Base-by-base conservation (phyloP, 768 basidiomycete species). In the Cystofilobasidium bisporidii region DNA sequence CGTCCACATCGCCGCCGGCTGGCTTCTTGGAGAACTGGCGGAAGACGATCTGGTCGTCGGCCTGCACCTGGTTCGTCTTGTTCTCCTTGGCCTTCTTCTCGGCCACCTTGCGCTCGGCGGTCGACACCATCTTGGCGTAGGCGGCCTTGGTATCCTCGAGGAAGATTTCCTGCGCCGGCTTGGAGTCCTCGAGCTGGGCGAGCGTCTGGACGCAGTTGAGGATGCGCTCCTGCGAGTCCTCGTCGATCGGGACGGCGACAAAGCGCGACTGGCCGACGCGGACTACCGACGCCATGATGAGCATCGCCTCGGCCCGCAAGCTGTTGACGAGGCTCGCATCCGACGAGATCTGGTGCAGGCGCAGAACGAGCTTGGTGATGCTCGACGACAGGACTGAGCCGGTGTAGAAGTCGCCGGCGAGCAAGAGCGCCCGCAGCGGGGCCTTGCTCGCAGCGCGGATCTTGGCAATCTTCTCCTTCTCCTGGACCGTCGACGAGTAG, bases 191-290 rank as follows among this genome's bases (percentile, higher is more conserved):
- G 40, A 94, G 79, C 71, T 91, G 86, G 72, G 91, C 90, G 73
- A 99, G 80, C 1, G 92, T 91, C 75, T 91, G 88, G 62, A 99
- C 87, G 78, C 96, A 99, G 77, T 87, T 89, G 82, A 96, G 84
- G 78, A 99, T 91, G 30, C 96, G 86, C 77, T 99, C 96, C 72
- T 85, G 87, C 8, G 91, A 93, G 76, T 99, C 96, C 76, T 99
- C 96, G 79, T 99, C 96, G 71, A 99, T 99, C n/a, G 89, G 88
- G 1, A 86, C 87, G 0, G 89, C 85, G 53, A 87, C 88, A 72
- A 94, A 93, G 75, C 93, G 94, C 63, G 91, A 93, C 79, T 98
- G 94, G 43, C 96, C 96, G 64, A 97, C 90, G 58, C 96, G 91
- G 75, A 98, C 89, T 75, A 92, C 82, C 12, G 92, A 96, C 1